phyloP scores from a whole-genome alignment of 331 rosid species.

The Arachis monticola region DNA sequence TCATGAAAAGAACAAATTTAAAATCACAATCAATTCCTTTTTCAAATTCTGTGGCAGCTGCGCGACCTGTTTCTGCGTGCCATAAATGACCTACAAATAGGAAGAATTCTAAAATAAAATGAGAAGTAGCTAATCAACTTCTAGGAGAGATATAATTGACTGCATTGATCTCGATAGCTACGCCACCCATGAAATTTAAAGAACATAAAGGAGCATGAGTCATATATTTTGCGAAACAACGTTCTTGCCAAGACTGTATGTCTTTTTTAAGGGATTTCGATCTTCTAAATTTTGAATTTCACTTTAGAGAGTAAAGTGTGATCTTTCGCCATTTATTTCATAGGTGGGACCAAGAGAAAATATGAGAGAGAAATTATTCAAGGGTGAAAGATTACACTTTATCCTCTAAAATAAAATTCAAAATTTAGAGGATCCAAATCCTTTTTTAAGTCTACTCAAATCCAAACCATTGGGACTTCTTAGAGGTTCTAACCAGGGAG shows the following conservation, averaged over 20 bases:
- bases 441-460: background rate
- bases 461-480: background rate
- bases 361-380: too few species aligned
- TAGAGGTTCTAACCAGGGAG: slow-evolving; percentile 16
- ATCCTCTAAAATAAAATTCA: too few species aligned
- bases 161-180: background rate
- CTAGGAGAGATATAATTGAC: slow-evolving; percentile 7
- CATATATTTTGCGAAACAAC: background rate
- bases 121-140: slow-evolving; percentile 24
- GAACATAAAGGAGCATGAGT: slow-evolving; percentile 8
- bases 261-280: background rate
- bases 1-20: background rate
- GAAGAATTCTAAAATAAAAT: background rate
- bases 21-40: background rate
- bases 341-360: too few species aligned
- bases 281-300: too few species aligned
- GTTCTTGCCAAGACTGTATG: slow-evolving; percentile 8
- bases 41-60: background rate
- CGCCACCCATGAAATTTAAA: too few species aligned
- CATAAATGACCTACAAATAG: background rate
- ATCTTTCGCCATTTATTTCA: too few species aligned
- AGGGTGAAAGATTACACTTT: too few species aligned
- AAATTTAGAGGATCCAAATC: too few species aligned
- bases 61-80: background rate
- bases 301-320: too few species aligned